Percentiles rank a stretch among this genome's conserved stretches.
phyloP scores from a whole-genome alignment of 2,329 filamentous ascomycete genomes.

The Neofusicoccum ribis region DNA sequence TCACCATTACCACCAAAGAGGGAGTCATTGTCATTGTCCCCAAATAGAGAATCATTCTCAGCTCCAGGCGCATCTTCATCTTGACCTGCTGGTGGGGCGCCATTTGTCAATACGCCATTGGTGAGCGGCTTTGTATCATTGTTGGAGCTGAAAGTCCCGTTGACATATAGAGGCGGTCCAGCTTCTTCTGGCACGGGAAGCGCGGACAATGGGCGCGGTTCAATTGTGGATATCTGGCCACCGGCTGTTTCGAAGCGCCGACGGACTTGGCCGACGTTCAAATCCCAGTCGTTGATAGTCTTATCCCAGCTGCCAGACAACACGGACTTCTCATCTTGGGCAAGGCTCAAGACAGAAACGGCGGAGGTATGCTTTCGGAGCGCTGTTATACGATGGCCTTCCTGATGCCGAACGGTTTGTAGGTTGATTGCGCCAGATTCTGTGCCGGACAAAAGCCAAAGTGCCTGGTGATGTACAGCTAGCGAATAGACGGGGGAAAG shows the following conservation, averaged over 20 bases:
- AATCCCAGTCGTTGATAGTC: conserved; percentile 88
- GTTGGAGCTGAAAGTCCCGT: conserved; percentile 75
- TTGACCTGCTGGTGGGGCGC: conserved; percentile 28
- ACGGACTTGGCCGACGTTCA: conserved; percentile 78
- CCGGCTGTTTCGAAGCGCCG: conserved; percentile 75
- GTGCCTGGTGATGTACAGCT: conserved; percentile 81
- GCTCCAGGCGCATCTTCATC: conserved; percentile 61
- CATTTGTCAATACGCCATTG: conserved; percentile 55
- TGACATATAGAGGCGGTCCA: conserved; percentile 53
- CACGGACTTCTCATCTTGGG: conserved; percentile 81
- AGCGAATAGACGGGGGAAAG: conserved; percentile 94
- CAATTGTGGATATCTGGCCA: conserved; percentile 84
- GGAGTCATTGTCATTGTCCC: conserved; percentile 72
- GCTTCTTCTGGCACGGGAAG: conserved; percentile 74
- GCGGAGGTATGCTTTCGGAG: conserved; percentile 85
- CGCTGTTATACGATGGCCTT: conserved; percentile 83
- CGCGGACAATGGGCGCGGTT: conserved; percentile 76
- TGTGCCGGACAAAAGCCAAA: conserved; percentile 89
- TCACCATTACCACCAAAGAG: conserved; percentile 82
- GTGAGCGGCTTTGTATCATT: conserved; percentile 60
- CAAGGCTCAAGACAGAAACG: conserved; percentile 81
- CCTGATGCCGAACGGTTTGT: conserved; percentile 89
- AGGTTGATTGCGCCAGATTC: conserved; percentile 92
- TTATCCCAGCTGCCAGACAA: conserved; percentile 98
- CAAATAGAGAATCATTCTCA: conserved; percentile 80